Evolutionary conservation across 331 rosid species (phyloP).

Genomic region (Rhamnella rubrinervis): DNA sequence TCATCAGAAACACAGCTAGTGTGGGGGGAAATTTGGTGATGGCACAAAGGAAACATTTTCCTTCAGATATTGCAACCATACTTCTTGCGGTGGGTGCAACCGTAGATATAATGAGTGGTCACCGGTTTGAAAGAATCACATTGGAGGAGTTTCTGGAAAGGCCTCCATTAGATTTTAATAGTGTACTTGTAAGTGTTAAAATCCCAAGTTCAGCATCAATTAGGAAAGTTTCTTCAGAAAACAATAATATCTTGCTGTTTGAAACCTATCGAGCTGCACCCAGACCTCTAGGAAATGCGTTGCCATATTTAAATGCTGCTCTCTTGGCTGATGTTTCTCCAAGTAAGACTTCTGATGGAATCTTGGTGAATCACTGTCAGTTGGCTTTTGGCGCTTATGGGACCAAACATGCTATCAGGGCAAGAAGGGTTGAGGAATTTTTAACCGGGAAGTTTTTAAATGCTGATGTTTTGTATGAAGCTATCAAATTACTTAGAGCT

Average conservation of each 20-base stretch:
- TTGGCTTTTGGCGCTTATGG: slow-evolving; percentile 79
- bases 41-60: slow-evolving; percentile 77
- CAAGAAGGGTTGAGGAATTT: slow-evolving; percentile 62
- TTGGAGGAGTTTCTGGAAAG: slow-evolving; percentile 73
- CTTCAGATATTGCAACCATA: slow-evolving; percentile 76
- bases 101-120: slow-evolving; percentile 57
- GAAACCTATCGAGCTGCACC: slow-evolving; percentile 87
- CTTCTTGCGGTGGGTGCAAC: slow-evolving; percentile 72
- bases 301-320: slow-evolving; percentile 76
- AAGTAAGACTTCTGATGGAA: slow-evolving; percentile 41
- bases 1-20: slow-evolving; percentile 77
- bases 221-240: slow-evolving; percentile 33
- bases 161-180: slow-evolving; percentile 55
- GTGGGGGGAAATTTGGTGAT: slow-evolving; percentile 87
- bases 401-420: slow-evolving; percentile 69
- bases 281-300: slow-evolving; percentile 79
- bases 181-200: slow-evolving; percentile 60
- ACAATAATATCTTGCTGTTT: slow-evolving; percentile 42
- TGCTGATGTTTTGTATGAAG: slow-evolving; percentile 50
- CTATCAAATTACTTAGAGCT: slow-evolving; percentile 46
- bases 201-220: slow-evolving; percentile 54
- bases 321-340: slow-evolving; percentile 62
- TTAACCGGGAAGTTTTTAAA: slow-evolving; percentile 57
- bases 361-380: slow-evolving; percentile 47
- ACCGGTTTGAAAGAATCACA: slow-evolving; percentile 43